A percentile compares a stretch with the other conserved stretches of the same genome.
phyloP scores from a whole-genome alignment of 306 rosid species.

The Crotalaria pallida region DNA sequence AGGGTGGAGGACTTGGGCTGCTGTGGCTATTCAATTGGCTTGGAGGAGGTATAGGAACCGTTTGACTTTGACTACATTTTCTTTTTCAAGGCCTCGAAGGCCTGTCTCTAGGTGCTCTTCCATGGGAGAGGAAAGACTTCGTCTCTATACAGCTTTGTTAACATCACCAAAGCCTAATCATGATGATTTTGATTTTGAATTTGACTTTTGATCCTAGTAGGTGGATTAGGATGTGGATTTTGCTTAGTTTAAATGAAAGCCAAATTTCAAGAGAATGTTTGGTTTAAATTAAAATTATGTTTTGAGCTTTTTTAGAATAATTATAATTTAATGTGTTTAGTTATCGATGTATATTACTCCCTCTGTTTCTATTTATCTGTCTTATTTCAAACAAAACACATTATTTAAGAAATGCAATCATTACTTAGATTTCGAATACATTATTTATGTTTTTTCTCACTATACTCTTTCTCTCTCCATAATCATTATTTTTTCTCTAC shows the following conservation, averaged over 20 bases:
- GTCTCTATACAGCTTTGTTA: conserved; percentile 76
- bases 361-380: no score
- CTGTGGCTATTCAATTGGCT: conserved; percentile 87
- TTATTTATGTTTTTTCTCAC: no score
- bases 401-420: no score
- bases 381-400: no score
- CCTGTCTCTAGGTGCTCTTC: conserved; percentile 77
- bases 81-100: conserved; percentile 75
- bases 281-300: no score
- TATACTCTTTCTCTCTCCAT: no score
- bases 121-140: conserved; percentile 74
- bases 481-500: no score
- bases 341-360: no score
- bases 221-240: not conserved
- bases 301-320: no score
- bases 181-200: conserved; percentile 62
- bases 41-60: conserved; percentile 81
- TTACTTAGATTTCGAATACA: no score
- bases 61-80: conserved; percentile 58
- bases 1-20: conserved; percentile 96
- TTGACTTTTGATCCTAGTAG: not conserved
- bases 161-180: conserved; percentile 94
- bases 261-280: no score
- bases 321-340: no score
- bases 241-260: not conserved